Base-by-base conservation (phyloP, 495 filamentous ascomycete genomes). In the Tuber borchii region DNA sequence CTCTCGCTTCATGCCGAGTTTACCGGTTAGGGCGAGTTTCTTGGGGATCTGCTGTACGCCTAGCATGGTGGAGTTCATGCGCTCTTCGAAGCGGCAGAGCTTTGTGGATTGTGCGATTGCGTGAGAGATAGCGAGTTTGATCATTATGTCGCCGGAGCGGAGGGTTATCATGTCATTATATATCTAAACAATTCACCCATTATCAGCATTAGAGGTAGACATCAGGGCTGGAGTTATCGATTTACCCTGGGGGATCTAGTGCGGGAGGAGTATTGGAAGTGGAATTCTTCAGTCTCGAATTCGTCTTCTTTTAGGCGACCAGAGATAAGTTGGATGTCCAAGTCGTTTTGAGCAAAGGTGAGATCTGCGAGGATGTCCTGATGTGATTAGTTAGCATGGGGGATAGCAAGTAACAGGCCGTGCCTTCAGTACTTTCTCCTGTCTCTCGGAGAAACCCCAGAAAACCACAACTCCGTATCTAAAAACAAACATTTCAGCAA, bases 161-260 rank as follows among this genome's bases (percentile, higher is more conserved):
- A 99, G 86, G 0, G 95, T 99, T 83, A 99, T 98, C 96, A 99
- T 98, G 83, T 99, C 95, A 83, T 99, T 97, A 85, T 93, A 99
- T 74, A 99, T 83, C 81, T 82, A 46, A 34, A 46, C 68, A 70
- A 71, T 31, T 65, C 14, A 74, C 40, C 20, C 2, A n/a, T 69
- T 3, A 51, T 2, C 46, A 43, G 22, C 1, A 45, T 26, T n/a
- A 16, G 20, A 17, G 10, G 17, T 2, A 48, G 37, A 31, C 14
- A 22, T 37, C 16, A 48, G 68, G 39, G 34, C 43, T 34, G 34
- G 56, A 26, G 56, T 14, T 34, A 65, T 34, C 5, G 12, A 8
- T 65, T 69, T 82, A 82, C 91, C 74, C 95, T 87, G 12, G 95
- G 96, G 39, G 93, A 88, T 61, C 93, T 90, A 40, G 94, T 93